Evolutionary conservation across 2,329 filamentous ascomycete species (phyloP).

Genomic region (Trichoderma sp.): DNA sequence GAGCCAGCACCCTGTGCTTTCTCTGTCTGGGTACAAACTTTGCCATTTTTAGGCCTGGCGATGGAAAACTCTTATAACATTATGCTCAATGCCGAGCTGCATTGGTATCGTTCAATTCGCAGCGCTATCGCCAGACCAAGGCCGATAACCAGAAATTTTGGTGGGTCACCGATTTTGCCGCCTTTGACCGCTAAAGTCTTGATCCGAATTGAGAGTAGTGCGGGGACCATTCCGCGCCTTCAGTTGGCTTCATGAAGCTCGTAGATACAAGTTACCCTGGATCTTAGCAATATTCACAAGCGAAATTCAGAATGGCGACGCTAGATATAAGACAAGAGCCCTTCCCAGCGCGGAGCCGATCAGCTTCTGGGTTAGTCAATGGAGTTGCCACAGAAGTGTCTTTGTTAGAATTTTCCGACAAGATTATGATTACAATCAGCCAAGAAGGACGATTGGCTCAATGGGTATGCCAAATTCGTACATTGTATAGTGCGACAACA

Average conservation of each 20-base stretch:
- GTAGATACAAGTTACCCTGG: conserved; percentile 12
- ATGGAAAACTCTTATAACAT: conserved; percentile 21
- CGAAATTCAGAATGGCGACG: conserved; percentile 40
- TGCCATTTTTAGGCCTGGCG: conserved; percentile 42
- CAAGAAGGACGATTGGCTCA: conserved; percentile 85
- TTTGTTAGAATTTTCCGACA: conserved; percentile 78
- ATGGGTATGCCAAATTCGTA: conserved; percentile 68
- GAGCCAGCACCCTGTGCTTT: conserved; percentile 69
- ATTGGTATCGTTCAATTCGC: conserved; percentile 22
- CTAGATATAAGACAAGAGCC: conserved; percentile 51
- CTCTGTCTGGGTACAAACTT: conserved; percentile 65
- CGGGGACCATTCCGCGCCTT: conserved; percentile 31
- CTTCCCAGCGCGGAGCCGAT: conserved; percentile 68
- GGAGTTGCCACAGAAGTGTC: conserved; percentile 72
- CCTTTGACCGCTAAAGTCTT: conserved; percentile 39
- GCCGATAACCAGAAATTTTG: conserved; percentile 39
- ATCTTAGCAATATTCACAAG: background rate
- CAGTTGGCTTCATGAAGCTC: background rate
- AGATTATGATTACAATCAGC: conserved; percentile 84
- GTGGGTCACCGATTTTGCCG: conserved; percentile 40
- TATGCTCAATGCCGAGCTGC: conserved; percentile 26
- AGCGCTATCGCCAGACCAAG: conserved; percentile 8
- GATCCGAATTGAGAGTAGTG: conserved; percentile 39
- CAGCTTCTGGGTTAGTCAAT: conserved; percentile 63
- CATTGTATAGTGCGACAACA: background rate